phyloP scores from a whole-genome alignment of 2,329 filamentous ascomycete species.

The Trichophyton benhamiae region DNA sequence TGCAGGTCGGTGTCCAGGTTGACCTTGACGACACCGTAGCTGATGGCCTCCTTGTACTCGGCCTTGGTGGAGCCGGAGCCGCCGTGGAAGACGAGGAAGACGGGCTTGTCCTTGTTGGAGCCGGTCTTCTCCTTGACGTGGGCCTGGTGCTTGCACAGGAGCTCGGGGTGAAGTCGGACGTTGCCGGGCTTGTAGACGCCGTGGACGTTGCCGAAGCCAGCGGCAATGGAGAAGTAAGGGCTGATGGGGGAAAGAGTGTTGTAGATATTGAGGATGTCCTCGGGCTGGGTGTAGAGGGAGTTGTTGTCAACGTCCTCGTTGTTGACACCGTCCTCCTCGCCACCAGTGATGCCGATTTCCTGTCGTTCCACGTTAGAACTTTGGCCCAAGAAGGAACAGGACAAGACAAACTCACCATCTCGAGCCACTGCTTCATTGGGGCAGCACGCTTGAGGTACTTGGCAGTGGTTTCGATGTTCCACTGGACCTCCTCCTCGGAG shows the following conservation, averaged over 20 bases:
- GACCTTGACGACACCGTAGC: slow-evolving; percentile 95
- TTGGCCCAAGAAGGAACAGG: slow-evolving; percentile 2
- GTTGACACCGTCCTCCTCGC: slow-evolving; percentile 97
- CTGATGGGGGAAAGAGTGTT: slow-evolving; percentile 73
- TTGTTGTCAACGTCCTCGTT: slow-evolving; percentile 96
- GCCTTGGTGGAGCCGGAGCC: slow-evolving; percentile 83
- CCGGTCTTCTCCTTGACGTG: slow-evolving; percentile 72
- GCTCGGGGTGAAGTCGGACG: slow-evolving; percentile 90
- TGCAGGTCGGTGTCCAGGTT: slow-evolving; percentile 98
- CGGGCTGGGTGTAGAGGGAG: slow-evolving; percentile 93
- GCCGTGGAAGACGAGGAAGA: slow-evolving; percentile 99
- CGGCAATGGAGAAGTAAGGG: slow-evolving; percentile 94
- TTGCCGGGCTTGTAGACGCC: slow-evolving; percentile 98
- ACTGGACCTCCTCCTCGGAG: slow-evolving; percentile 79
- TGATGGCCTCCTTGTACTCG: slow-evolving; percentile 81
- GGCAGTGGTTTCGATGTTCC: slow-evolving; percentile 84
- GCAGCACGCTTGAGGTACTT: slow-evolving; percentile 88
- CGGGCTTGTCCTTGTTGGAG: slow-evolving; percentile 69
- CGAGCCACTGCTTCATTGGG: slow-evolving; percentile 97
- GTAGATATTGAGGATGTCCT: slow-evolving; percentile 89
- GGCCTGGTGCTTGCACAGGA: slow-evolving; percentile 91
- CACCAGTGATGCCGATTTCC: slow-evolving; percentile 89
- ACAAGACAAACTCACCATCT: slow-evolving; percentile 57
- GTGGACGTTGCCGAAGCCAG: slow-evolving; percentile 97
- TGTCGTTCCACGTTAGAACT: slow-evolving; percentile 16